These are phyloP conservation scores for Aspergillus melleus DNA, from an alignment of 2,329 filamentous ascomycete species.

Conservation along the genomic window DNA sequence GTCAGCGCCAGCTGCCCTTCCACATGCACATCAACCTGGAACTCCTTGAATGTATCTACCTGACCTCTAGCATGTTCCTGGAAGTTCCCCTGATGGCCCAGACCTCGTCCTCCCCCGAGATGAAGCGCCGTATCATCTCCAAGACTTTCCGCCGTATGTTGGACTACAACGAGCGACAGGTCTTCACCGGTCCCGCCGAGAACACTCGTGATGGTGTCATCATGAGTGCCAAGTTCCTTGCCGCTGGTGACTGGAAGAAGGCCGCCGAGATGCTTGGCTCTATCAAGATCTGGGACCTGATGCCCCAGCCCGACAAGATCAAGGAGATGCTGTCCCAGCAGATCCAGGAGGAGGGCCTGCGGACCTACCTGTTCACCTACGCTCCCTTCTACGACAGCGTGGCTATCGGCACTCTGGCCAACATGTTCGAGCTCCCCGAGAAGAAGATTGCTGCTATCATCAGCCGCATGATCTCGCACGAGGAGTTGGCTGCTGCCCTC, in stretches of 20 bases:
- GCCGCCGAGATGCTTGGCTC: slow-evolving; percentile 88
- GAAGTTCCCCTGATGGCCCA: slow-evolving; percentile 97
- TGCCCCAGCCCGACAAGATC: slow-evolving; percentile 88
- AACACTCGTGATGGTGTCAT: slow-evolving; percentile 99
- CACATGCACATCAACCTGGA: slow-evolving; percentile 99
- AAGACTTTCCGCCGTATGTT: slow-evolving; percentile 99
- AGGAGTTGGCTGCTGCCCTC: slow-evolving; percentile 91
- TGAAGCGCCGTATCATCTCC: slow-evolving; percentile 97
- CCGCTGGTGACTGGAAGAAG: slow-evolving; percentile 98
- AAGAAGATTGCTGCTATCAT: slow-evolving; percentile 93
- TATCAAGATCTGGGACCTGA: slow-evolving; percentile 99
- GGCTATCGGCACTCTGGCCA: slow-evolving; percentile 76
- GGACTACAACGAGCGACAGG: slow-evolving; percentile 98
- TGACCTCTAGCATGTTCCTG: slow-evolving; percentile 98
- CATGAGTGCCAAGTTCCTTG: slow-evolving; percentile 96
- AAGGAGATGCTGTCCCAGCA: slow-evolving; percentile 97
- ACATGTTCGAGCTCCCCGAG: slow-evolving; percentile 92
- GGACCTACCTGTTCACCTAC: slow-evolving; percentile 99
- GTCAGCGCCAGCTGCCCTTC: slow-evolving; percentile 96
- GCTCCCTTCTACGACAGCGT: slow-evolving; percentile 99
- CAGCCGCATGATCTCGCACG: slow-evolving; percentile 99
- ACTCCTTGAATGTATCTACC: slow-evolving; percentile 94
- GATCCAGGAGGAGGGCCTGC: slow-evolving; percentile 96
- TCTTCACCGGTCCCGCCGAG: slow-evolving; percentile 97
- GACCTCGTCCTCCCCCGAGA: slow-evolving; percentile 91